Conservation (phyloP, 331 rosid genomes). For the Arachis monticola region DNA sequence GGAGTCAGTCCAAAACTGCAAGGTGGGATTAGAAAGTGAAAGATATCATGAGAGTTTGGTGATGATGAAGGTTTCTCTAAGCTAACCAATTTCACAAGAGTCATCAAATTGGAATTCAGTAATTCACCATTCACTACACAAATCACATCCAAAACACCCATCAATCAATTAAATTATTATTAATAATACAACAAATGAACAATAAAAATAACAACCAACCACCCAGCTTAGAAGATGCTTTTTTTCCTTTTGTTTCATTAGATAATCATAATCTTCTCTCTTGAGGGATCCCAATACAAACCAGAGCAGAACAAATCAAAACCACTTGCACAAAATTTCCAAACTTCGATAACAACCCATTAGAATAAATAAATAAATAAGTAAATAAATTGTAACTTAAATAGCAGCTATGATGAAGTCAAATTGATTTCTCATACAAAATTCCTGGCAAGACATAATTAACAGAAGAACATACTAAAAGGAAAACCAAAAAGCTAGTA, state of each 20-base stretch:
- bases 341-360: background rate
- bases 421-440: background rate
- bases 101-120: background rate
- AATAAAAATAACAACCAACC: background rate
- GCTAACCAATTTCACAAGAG: background rate
- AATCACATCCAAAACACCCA: background rate
- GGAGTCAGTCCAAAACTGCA: constrained; percentile 1
- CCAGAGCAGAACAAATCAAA: constrained; percentile 6
- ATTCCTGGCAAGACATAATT: background rate
- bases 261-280: background rate
- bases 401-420: background rate
- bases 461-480: background rate
- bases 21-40: background rate
- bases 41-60: background rate
- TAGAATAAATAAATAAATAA: background rate
- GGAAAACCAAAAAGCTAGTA: background rate
- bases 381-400: background rate
- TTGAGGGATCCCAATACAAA: constrained; percentile 1
- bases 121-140: background rate
- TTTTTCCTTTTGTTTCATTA: no score
- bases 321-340: background rate
- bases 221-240: background rate
- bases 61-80: background rate
- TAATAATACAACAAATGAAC: background rate
- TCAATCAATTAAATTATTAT: background rate